Conservation (phyloP, 2,329 filamentous ascomycete genomes). For the Xylariaceae sp. region DNA sequence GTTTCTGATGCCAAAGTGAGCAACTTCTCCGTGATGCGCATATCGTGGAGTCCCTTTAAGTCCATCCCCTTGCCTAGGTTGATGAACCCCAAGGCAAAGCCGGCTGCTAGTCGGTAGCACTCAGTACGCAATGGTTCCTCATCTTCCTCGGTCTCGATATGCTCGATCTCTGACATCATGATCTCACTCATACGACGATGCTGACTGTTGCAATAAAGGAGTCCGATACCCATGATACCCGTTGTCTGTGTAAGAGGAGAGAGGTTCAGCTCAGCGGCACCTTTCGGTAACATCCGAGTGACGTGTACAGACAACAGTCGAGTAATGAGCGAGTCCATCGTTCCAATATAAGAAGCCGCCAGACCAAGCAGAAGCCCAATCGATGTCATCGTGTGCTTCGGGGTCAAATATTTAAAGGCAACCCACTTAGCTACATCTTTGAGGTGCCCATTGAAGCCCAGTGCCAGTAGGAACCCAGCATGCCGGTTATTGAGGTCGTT, state of each 20-base stretch:
- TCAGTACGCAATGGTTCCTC: constrained; percentile 84
- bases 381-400: constrained; percentile 98
- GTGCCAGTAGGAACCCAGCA: constrained; percentile 83
- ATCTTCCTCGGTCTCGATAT: constrained; percentile 72
- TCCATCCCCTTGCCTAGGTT: constrained; percentile 89
- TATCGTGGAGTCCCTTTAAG: constrained; percentile 83
- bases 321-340: constrained; percentile 95
- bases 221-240: constrained; percentile 92
- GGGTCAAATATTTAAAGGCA: constrained; percentile 97
- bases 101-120: constrained; percentile 91
- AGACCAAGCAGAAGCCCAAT: constrained; percentile 90
- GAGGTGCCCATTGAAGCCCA: constrained; percentile 93
- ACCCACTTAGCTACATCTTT: constrained; percentile 95
- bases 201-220: constrained; percentile 91
- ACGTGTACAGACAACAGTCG: constrained; percentile 92
- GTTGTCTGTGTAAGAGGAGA: constrained; percentile 92
- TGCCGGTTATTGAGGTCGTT: constrained; percentile 91
- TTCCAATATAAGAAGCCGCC: constrained; percentile 89
- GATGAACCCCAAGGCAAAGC: constrained; percentile 88
- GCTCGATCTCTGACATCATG: constrained; percentile 95
- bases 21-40: constrained; percentile 85
- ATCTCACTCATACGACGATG: constrained; percentile 98
- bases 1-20: constrained; percentile 79
- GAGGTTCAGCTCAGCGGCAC: constrained; percentile 88
- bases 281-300: constrained; percentile 85